phyloP scores from a whole-genome alignment of 1,284 basidiomycete species.

The Irpex sp. region DNA sequence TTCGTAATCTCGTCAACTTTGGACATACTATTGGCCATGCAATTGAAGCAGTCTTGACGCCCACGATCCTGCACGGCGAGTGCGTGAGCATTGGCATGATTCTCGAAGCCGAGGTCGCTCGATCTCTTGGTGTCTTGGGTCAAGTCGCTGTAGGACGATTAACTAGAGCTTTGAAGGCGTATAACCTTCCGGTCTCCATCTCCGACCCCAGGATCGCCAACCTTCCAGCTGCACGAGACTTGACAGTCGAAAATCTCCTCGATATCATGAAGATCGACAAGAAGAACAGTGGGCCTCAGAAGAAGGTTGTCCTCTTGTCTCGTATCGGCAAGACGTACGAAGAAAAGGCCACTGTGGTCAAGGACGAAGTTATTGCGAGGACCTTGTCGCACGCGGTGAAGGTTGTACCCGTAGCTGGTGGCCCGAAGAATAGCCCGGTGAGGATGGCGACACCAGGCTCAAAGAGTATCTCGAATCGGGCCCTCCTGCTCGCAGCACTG shows the following conservation, averaged over 20 bases:
- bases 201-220: slow-evolving; percentile 72
- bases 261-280: slow-evolving; percentile 97
- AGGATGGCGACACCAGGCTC: slow-evolving; percentile 92
- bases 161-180: slow-evolving; percentile 79
- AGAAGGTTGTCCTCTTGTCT: slow-evolving; percentile 92
- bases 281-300: slow-evolving; percentile 90
- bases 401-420: slow-evolving; percentile 58
- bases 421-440: slow-evolving; percentile 65
- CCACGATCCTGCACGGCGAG: slow-evolving; percentile 89
- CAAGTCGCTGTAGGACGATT: slow-evolving; percentile 90
- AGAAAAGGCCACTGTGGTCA: slow-evolving; percentile 85
- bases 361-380: slow-evolving; percentile 77
- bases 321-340: slow-evolving; percentile 93
- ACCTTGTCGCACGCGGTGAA: slow-evolving; percentile 76
- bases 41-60: slow-evolving; percentile 91
- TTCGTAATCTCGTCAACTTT: slow-evolving; percentile 96
- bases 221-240: slow-evolving; percentile 65
- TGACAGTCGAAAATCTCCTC: slow-evolving; percentile 81
- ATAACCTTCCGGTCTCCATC: slow-evolving; percentile 83
- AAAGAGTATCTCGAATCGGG: slow-evolving; percentile 97
- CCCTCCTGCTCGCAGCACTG: slow-evolving; percentile 90
- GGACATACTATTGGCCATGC: slow-evolving; percentile 96
- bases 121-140: slow-evolving; percentile 80
- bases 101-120: slow-evolving; percentile 87
- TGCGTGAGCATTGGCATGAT: slow-evolving; percentile 93